Percentiles rank a stretch among this genome's conserved stretches.
These are phyloP conservation scores for Phytophthora boehmeriae DNA, from an alignment of 352 stramenopile species.

Conservation along the genomic window DNA sequence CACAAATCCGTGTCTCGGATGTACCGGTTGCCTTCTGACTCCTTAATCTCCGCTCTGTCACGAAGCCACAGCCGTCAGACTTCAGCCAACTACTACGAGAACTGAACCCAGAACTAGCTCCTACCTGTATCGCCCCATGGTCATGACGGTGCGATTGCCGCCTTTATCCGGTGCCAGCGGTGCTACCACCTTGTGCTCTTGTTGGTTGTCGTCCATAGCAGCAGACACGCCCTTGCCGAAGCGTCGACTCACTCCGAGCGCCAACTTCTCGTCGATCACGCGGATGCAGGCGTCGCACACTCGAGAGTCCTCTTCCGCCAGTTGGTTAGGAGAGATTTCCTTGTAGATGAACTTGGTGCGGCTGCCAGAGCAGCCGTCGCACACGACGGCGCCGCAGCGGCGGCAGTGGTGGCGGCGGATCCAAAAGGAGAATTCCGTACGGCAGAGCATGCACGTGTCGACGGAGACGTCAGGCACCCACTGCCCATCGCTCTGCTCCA, in stretches of 20 bases:
- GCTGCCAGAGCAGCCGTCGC: slow-evolving; percentile 76
- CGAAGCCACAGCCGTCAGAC: not conserved
- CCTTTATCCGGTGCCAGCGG: slow-evolving; percentile 55
- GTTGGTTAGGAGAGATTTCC: slow-evolving; percentile 67
- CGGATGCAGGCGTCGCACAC: slow-evolving; percentile 86
- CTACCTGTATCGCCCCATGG: slow-evolving; percentile 84
- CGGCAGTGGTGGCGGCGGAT: slow-evolving; percentile 90
- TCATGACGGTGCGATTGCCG: slow-evolving; percentile 74
- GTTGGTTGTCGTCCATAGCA: slow-evolving; percentile 40
- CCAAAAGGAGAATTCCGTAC: slow-evolving; percentile 84
- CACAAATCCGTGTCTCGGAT: slow-evolving; percentile 87
- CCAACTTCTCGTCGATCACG: slow-evolving; percentile 86
- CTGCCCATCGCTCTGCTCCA: slow-evolving; percentile 73
- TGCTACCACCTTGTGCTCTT: slow-evolving; percentile 26
- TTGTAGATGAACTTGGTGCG: slow-evolving; percentile 89
- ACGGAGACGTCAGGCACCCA: slow-evolving; percentile 87
- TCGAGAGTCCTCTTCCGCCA: slow-evolving; percentile 69
- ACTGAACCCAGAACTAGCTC: not conserved
- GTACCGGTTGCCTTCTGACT: slow-evolving; percentile 89
- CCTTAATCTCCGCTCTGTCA: slow-evolving; percentile 85
- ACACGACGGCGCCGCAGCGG: slow-evolving; percentile 84
- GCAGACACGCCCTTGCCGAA: slow-evolving; percentile 55
- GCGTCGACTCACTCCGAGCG: slow-evolving; percentile 71
- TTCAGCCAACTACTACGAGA: slow-evolving; percentile 3
- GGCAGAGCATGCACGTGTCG: slow-evolving; percentile 84